These are phyloP conservation scores for Thuja plicata DNA, from an alignment of 83 land plant species.

Conservation along the genomic window DNA sequence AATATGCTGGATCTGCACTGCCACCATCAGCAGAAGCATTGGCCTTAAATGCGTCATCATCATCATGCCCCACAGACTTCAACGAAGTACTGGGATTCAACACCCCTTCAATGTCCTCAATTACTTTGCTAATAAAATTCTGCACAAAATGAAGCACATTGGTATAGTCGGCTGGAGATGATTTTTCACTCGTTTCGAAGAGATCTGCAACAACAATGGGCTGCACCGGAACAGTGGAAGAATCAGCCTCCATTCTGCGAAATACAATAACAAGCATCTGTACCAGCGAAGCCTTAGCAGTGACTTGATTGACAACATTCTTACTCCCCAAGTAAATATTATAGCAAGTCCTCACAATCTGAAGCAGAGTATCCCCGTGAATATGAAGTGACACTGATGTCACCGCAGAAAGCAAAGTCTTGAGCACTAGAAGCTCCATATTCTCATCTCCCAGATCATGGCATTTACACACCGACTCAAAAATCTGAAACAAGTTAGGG, in stretches of 20 bases:
- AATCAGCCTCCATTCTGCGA: conserved; percentile 76
- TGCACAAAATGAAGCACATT: conserved; percentile 73
- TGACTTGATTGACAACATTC: conserved; percentile 77
- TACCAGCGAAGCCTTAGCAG: conserved; percentile 80
- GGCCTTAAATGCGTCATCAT: conserved; percentile 45
- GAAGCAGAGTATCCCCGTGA: conserved; percentile 58
- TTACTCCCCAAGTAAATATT: conserved; percentile 81
- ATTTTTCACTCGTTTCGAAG: conserved; percentile 75
- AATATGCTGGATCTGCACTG: conserved; percentile 24
- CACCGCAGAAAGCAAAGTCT: conserved; percentile 72
- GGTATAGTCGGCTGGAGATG: conserved; percentile 19
- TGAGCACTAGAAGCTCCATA: conserved; percentile 70
- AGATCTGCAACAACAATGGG: conserved; percentile 70
- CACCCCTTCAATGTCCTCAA: conserved; percentile 68
- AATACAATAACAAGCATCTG: conserved; percentile 85
- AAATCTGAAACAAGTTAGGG: conserved; percentile 17
- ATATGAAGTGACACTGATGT: conserved; percentile 57
- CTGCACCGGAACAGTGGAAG: conserved; percentile 39
- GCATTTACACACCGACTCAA: conserved; percentile 63
- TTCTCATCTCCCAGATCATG: conserved; percentile 62
- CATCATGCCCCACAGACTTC: conserved; percentile 30
- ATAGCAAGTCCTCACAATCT: conserved; percentile 76
- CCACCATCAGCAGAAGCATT: conserved; percentile 14
- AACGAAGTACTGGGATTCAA: conserved; percentile 21
- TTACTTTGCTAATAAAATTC: conserved; percentile 72